These are phyloP conservation scores for Begonia masoniana DNA, from an alignment of 306 rosid genomes.

Conservation along the genomic window DNA sequence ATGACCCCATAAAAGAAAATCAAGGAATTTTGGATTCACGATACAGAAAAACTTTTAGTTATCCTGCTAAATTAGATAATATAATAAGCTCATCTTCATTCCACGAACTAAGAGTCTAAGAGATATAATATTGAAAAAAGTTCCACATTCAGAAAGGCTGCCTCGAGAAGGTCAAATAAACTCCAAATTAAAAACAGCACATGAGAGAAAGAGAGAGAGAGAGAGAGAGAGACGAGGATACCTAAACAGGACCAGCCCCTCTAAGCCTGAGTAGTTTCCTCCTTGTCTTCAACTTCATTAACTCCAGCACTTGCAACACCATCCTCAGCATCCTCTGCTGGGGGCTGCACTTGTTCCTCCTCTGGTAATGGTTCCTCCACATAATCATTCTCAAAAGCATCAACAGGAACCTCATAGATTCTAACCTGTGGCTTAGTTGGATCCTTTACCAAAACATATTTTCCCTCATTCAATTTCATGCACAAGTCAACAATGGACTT, in stretches of 20 bases:
- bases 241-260: background rate
- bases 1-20: too few relatives aligned
- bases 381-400: slow-evolving; percentile 91
- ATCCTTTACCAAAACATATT: slow-evolving; percentile 85
- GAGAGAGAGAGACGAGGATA: too few relatives aligned
- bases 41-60: too few relatives aligned
- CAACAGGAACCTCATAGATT: slow-evolving; percentile 77
- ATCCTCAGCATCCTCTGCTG: slow-evolving; percentile 42
- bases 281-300: slow-evolving; percentile 9
- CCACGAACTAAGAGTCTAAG: too few relatives aligned
- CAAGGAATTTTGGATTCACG: too few relatives aligned
- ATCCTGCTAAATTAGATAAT: too few relatives aligned
- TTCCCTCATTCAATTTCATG: slow-evolving; percentile 89
- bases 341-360: slow-evolving; percentile 90
- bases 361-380: slow-evolving; percentile 95
- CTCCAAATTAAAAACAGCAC: too few relatives aligned
- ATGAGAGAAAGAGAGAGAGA: too few relatives aligned
- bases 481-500: slow-evolving; percentile 95
- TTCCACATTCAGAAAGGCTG: too few relatives aligned
- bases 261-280: slow-evolving; percentile 22
- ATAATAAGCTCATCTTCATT: too few relatives aligned
- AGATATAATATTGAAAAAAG: too few relatives aligned
- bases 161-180: too few relatives aligned
- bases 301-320: slow-evolving; percentile 27
- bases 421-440: slow-evolving; percentile 92